Base-by-base conservation (phyloP, 2,329 filamentous ascomycete species). In the Aureobasidium zeae region DNA sequence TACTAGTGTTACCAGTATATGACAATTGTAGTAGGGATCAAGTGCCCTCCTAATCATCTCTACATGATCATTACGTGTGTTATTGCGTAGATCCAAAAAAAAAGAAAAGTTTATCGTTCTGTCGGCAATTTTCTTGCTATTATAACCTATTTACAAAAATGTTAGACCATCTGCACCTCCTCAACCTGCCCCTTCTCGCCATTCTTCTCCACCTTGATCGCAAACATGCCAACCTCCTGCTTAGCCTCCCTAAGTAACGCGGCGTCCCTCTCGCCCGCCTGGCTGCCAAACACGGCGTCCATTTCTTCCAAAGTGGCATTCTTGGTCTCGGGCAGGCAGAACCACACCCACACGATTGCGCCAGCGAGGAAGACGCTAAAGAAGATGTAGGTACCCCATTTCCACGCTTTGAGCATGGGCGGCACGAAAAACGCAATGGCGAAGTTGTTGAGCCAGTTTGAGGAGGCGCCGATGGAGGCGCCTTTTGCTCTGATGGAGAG, bases 1-100 rank as follows among this genome's bases (percentile, higher is more conserved):
- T n/a, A 85, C 81, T 0, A 81, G 81, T 2, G 80, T 84, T 0
- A 79, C 83, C 4, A 81, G 81, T 2, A 78, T 85, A 29, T n/a
- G n/a, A n/a, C n/a, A n/a, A n/a, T n/a, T n/a, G n/a, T n/a, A n/a
- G n/a, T n/a, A n/a, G n/a, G n/a, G n/a, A n/a, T n/a, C n/a, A n/a
- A n/a, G n/a, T n/a, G n/a, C n/a, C n/a, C n/a, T n/a, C n/a, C n/a
- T n/a, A n/a, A n/a, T n/a, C n/a, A n/a, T n/a, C n/a, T n/a, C n/a
- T n/a, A n/a, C n/a, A n/a, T n/a, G n/a, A n/a, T n/a, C n/a, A n/a
- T n/a, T n/a, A n/a, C n/a, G n/a, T n/a, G n/a, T n/a, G n/a, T n/a
- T n/a, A n/a, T n/a, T n/a, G n/a, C n/a, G n/a, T n/a, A n/a, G n/a
- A n/a, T n/a, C n/a, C n/a, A n/a, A n/a, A n/a, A n/a, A n/a, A n/a